Evolutionary conservation across 257 asterid species (phyloP).

Genomic region (Coffea eugenioides): DNA sequence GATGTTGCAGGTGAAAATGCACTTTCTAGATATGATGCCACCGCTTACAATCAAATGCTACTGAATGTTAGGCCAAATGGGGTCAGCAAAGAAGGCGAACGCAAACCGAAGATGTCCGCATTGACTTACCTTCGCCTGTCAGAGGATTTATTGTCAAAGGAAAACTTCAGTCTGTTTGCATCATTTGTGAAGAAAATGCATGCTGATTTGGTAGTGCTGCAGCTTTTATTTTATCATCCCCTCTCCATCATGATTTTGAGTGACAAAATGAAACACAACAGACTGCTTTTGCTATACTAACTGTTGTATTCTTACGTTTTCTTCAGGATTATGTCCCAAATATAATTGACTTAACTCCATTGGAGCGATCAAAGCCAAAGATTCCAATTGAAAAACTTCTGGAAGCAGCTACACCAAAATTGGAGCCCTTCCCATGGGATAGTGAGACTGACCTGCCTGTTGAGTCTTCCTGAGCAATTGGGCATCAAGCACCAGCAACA

Average conservation of each 20-base stretch:
- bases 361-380: conserved; percentile 50
- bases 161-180: conserved; percentile 29
- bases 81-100: conserved; percentile 16
- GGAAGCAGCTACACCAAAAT: conserved; percentile 54
- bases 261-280: conserved; percentile 5
- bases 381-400: conserved; percentile 48
- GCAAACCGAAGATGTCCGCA: conserved; percentile 30
- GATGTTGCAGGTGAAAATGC: conserved; percentile 48
- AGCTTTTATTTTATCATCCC: too few relatives aligned
- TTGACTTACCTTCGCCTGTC: conserved; percentile 39
- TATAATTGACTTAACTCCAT: conserved; percentile 31
- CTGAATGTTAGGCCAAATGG: conserved; percentile 45
- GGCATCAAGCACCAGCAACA: background rate
- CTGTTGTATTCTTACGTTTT: background rate
- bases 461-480: conserved; percentile 32
- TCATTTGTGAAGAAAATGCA: conserved; percentile 40
- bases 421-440: conserved; percentile 54
- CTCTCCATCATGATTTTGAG: background rate
- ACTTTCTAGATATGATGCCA: conserved; percentile 32
- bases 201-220: conserved; percentile 30
- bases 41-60: conserved; percentile 39
- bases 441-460: conserved; percentile 55
- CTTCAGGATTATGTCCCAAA: conserved; percentile 44
- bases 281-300: conserved; percentile 30
- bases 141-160: conserved; percentile 23